These are phyloP conservation scores for Sarocladium strictum DNA, from an alignment of 2,329 filamentous ascomycete species.

Conservation along the genomic window DNA sequence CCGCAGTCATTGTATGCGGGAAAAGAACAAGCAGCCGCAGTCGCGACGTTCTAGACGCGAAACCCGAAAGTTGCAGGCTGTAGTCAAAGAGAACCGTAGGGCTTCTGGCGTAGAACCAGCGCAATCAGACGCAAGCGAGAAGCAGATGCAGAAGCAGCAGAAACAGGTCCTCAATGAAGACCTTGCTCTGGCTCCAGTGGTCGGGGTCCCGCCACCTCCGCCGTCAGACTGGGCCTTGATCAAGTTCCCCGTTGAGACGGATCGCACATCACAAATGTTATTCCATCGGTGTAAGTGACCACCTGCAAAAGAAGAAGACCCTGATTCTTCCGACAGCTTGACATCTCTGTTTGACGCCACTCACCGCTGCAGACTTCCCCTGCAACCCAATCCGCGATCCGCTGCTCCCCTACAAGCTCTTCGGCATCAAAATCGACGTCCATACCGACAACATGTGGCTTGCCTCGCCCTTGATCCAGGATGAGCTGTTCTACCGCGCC, in stretches of 20 bases:
- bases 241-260: constrained; percentile 3
- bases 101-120: neutral
- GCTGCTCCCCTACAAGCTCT: constrained; percentile 7
- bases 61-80: neutral
- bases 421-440: constrained; percentile 1
- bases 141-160: neutral
- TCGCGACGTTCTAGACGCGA: constrained; percentile 1
- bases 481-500: constrained; percentile 4
- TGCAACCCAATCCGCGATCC: constrained; percentile 9
- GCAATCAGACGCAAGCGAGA: neutral
- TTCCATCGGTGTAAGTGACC: constrained; percentile 9
- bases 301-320: too few relatives aligned
- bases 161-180: neutral
- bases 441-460: neutral
- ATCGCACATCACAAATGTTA: neutral
- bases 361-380: neutral
- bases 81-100: neutral
- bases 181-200: neutral
- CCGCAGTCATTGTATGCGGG: constrained; percentile 9
- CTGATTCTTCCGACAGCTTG: too few relatives aligned
- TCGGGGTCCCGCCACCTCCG: neutral
- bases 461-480: neutral
- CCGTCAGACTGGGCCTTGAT: constrained; percentile 6
- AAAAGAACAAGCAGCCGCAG: constrained; percentile 6
- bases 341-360: too few relatives aligned